A percentile compares a stretch with the other conserved stretches of the same genome.
Evolutionary conservation across 1,284 basidiomycete species (phyloP).

Genomic region (Boletus sp.): DNA sequence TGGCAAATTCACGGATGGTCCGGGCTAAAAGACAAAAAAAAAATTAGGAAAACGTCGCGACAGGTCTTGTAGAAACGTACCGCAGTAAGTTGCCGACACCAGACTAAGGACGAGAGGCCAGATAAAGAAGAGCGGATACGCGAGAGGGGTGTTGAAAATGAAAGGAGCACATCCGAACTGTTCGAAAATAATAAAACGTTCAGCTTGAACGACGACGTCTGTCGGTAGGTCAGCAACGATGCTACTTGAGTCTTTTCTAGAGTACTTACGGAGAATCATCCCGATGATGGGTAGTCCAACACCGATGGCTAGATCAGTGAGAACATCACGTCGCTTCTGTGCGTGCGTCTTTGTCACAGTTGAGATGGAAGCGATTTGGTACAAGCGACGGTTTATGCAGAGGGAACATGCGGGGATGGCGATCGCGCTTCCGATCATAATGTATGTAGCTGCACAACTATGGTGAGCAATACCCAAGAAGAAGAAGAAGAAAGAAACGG

Average conservation of each 20-base stretch:
- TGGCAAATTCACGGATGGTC: constrained; percentile 28
- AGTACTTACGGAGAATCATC: constrained; percentile 48
- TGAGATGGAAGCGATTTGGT: constrained; percentile 42
- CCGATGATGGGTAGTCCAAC: constrained; percentile 44
- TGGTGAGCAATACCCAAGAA: constrained; percentile 5
- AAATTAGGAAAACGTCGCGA: neutral
- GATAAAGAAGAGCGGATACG: constrained; percentile 17
- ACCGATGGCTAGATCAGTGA: constrained; percentile 46
- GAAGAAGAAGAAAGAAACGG: fast-evolving
- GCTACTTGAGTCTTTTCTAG: neutral
- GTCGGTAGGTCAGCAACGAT: neutral
- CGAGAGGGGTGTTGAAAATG: constrained; percentile 28
- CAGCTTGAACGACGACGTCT: constrained; percentile 36
- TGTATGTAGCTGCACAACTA: constrained; percentile 35
- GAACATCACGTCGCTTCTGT: constrained; percentile 35
- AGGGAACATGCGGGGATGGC: constrained; percentile 52
- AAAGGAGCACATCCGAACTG: constrained; percentile 36
- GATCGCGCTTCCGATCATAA: constrained; percentile 37
- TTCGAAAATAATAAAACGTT: constrained; percentile 38
- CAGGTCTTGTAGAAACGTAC: constrained; percentile 14
- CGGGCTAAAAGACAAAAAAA: constrained; percentile 7
- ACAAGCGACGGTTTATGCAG: constrained; percentile 46
- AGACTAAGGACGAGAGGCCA: constrained; percentile 31
- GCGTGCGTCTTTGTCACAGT: constrained; percentile 30
- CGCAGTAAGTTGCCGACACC: constrained; percentile 23